Base-by-base conservation (phyloP, 345 rosid species). In the Cardamine chenopodiifolia region DNA sequence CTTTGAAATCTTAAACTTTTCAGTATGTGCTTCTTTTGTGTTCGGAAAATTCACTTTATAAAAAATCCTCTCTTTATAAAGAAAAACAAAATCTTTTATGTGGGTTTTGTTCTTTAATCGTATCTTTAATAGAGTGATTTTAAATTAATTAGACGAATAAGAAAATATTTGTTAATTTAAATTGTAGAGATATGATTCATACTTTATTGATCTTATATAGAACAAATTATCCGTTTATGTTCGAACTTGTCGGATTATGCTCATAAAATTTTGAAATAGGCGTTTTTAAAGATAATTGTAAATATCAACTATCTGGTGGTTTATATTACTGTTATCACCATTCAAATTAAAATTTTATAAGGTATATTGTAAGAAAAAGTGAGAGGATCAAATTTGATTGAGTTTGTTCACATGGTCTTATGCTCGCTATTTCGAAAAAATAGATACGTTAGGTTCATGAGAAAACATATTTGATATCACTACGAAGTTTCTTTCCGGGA, bases 61-160 rank as follows among this genome's bases (percentile, higher is more conserved):
- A 56, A 57, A 8, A 45, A 76, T 19, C 53, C 32, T 44, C 59
- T 62, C 71, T 62, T 76, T 76, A n/a, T 19, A 34, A 70, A 77
- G 40, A 40, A 77, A 72, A 83, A 76, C 55, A 80, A 84, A 83
- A 65, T 23, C 79, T 56, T 80, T 76, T 65, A 64, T 70, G 57
- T 75, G 74, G 75, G 82, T 25, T 62, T 75, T 68, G 50, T 70
- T 77, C 61, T 70, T 70, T 72, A 78, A 79, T 77, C 70, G 20
- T n/a, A 71, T 44, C 80, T 80, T 87, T 84, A 72, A 42, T 68
- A 84, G 83, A 85, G 85, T 80, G 75, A 61, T 83, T 79, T 71
- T 32, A 54, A 60, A 62, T 79, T 79, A 31, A 72, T 79, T 82
- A 75, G 31, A 71, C 28, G 29, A 57, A 66, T 57, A 74, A 84